Evolutionary conservation across 768 basidiomycete genomes (phyloP).

Genomic region (Tricholomella constricta): DNA sequence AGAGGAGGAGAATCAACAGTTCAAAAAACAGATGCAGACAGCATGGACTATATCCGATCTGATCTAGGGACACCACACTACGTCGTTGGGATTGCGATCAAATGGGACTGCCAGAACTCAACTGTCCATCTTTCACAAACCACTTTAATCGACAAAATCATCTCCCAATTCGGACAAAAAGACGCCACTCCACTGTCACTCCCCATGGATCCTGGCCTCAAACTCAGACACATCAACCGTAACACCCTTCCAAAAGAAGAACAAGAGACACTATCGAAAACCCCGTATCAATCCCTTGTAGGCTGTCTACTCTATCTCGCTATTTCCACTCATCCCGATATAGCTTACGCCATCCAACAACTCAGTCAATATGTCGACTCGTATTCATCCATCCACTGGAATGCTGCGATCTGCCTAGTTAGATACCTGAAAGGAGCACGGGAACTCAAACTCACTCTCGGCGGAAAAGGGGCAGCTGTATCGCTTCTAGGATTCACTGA

Average conservation of each 20-base stretch:
- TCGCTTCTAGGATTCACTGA: slow-evolving; percentile 14
- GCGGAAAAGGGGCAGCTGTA: neutral
- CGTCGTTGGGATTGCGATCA: slow-evolving; percentile 38
- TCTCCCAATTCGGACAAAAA: slow-evolving; percentile 20
- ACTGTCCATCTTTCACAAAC: slow-evolving; percentile 20
- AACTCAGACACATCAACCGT: slow-evolving; percentile 4
- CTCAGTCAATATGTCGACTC: slow-evolving; percentile 31
- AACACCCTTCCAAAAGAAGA: neutral
- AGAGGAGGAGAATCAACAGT: slow-evolving; percentile 12
- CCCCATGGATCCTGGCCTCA: slow-evolving; percentile 20
- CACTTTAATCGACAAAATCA: slow-evolving; percentile 18
- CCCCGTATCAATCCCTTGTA: slow-evolving; percentile 10
- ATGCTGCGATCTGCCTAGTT: slow-evolving; percentile 21
- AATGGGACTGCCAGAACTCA: slow-evolving; percentile 21
- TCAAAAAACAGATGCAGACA: slow-evolving; percentile 27
- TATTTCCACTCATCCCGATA: slow-evolving; percentile 26
- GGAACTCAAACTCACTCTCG: neutral
- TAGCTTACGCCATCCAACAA: slow-evolving; percentile 24
- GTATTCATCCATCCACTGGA: slow-evolving; percentile 26
- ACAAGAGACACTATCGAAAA: neutral
- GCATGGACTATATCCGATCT: slow-evolving; percentile 34
- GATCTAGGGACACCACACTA: slow-evolving; percentile 33
- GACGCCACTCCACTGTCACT: slow-evolving; percentile 10
- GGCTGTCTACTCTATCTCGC: slow-evolving; percentile 21
- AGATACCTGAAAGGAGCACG: slow-evolving; percentile 16